These are phyloP conservation scores for Chalciporus piperatus DNA, from an alignment of 768 basidiomycete species.

Conservation along the genomic window DNA sequence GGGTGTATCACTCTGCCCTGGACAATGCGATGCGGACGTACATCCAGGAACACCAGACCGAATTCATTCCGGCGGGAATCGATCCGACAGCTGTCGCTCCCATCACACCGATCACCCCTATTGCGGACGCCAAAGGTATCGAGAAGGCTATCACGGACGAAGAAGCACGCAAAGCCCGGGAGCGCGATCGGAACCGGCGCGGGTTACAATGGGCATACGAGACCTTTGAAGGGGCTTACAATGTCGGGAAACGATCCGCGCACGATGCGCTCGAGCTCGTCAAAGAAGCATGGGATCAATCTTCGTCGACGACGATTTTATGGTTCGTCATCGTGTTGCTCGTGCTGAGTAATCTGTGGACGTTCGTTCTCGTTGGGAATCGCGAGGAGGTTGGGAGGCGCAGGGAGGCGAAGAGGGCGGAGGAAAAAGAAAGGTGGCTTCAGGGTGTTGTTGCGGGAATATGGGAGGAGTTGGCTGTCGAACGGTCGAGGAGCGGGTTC, in stretches of 20 bases:
- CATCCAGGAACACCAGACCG: conserved; percentile 84
- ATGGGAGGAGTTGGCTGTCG: conserved; percentile 64
- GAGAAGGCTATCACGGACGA: conserved; percentile 5
- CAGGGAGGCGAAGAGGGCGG: conserved; percentile 51
- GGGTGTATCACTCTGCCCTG: conserved; percentile 77
- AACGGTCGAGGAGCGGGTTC: conserved; percentile 31
- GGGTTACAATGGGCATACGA: conserved; percentile 88
- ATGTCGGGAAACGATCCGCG: conserved; percentile 69
- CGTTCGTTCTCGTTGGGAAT: conserved; percentile 46
- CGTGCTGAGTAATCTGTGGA: conserved; percentile 79
- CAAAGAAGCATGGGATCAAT: conserved; percentile 76
- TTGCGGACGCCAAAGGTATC: conserved; percentile 11
- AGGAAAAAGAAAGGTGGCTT: conserved; percentile 74
- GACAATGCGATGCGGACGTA: conserved; percentile 84
- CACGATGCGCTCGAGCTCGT: conserved; percentile 74
- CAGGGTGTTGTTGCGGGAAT: conserved; percentile 69
- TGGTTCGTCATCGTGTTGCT: conserved; percentile 70
- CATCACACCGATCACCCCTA: conserved; percentile 35
- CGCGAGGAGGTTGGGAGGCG: conserved; percentile 44
- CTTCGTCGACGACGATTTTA: conserved; percentile 66
- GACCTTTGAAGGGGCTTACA: conserved; percentile 72
- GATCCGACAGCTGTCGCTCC: conserved; percentile 56
- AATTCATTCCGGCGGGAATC: conserved; percentile 84
- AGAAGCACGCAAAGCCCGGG: conserved; percentile 48
- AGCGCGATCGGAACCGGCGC: conserved; percentile 66